Percentiles rank a stretch among this genome's conserved stretches.
phyloP scores from a whole-genome alignment of 2,329 filamentous ascomycete species.

The Harringtonia lauricola region DNA sequence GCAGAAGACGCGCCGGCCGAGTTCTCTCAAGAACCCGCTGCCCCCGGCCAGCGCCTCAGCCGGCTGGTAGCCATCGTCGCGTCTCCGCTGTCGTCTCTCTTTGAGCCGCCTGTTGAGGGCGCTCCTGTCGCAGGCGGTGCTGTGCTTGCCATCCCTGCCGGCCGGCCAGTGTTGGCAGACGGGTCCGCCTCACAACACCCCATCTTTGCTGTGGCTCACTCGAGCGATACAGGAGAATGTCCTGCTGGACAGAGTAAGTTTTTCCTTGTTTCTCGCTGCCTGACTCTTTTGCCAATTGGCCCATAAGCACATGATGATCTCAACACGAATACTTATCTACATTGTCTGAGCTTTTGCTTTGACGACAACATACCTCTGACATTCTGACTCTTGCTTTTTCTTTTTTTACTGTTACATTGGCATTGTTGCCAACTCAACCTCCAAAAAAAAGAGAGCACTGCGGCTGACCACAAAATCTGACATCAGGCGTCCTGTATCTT shows the following conservation, averaged over 20 bases:
- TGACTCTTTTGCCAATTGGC: background rate
- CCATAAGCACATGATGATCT: constrained; percentile 63
- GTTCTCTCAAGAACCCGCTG: background rate
- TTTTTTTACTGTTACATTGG: constrained; percentile 4
- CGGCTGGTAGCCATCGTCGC: constrained; percentile 60
- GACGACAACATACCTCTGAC: constrained; percentile 55
- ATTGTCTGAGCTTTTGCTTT: constrained; percentile 86
- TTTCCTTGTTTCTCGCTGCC: background rate
- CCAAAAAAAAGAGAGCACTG: background rate
- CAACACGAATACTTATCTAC: constrained; percentile 97
- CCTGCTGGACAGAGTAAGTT: constrained; percentile 81
- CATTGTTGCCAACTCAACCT: too few relatives aligned
- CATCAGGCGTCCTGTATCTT: constrained; percentile 26
- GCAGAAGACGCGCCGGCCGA: constrained; percentile 16
- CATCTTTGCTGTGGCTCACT: constrained; percentile 60
- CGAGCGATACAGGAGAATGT: constrained; percentile 87
- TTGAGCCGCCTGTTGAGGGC: constrained; percentile 62
- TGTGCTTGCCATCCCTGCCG: constrained; percentile 54
- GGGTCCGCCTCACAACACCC: constrained; percentile 29
- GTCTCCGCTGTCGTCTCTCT: constrained; percentile 53
- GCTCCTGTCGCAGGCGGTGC: constrained; percentile 65
- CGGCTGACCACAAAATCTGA: background rate
- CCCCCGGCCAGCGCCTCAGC: constrained; percentile 37
- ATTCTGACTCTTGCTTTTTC: constrained; percentile 14
- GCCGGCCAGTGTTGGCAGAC: constrained; percentile 37